Percentiles rank a stretch among this genome's conserved stretches.
These are phyloP conservation scores for Larix kaempferi DNA, from an alignment of 75 land plant species.

Conservation along the genomic window DNA sequence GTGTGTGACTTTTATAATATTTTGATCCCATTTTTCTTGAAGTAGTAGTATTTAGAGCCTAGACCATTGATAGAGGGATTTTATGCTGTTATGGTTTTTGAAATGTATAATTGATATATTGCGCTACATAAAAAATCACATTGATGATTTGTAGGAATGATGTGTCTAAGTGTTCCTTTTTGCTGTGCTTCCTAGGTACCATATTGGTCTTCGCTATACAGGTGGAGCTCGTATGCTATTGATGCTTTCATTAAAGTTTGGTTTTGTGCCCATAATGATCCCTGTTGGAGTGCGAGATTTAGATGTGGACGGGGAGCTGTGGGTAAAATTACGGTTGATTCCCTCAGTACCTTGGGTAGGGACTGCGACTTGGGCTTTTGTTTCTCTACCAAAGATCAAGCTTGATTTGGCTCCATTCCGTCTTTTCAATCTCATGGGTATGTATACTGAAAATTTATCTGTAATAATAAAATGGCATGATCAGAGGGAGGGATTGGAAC, in stretches of 20 bases:
- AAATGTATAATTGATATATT: not conserved
- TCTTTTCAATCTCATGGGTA: constrained; percentile 91
- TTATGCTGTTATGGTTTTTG: not conserved
- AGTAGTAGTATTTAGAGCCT: too few relatives aligned
- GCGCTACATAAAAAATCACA: not conserved
- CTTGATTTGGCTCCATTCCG: constrained; percentile 92
- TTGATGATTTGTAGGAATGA: not conserved
- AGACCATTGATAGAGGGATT: not conserved
- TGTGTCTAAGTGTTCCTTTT: not conserved
- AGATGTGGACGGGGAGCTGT: constrained; percentile 97
- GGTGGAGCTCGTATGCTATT: constrained; percentile 94
- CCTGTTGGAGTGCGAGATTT: constrained; percentile 92
- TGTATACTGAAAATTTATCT: constrained; percentile 11
- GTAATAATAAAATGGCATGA: not conserved
- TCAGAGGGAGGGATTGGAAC: not conserved
- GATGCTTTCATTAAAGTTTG: constrained; percentile 66
- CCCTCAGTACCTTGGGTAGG: constrained; percentile 97
- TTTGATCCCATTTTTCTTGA: not conserved
- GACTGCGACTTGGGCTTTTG: constrained; percentile 98
- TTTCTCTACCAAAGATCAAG: constrained; percentile 92
- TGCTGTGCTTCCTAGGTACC: constrained; percentile 60
- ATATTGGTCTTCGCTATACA: constrained; percentile 94
- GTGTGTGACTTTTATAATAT: not conserved
- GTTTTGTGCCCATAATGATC: constrained; percentile 79
- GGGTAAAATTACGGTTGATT: constrained; percentile 93